These are phyloP conservation scores for Verticillium nonalfalfae DNA, from an alignment of 2,329 filamentous ascomycete genomes.

Conservation along the genomic window DNA sequence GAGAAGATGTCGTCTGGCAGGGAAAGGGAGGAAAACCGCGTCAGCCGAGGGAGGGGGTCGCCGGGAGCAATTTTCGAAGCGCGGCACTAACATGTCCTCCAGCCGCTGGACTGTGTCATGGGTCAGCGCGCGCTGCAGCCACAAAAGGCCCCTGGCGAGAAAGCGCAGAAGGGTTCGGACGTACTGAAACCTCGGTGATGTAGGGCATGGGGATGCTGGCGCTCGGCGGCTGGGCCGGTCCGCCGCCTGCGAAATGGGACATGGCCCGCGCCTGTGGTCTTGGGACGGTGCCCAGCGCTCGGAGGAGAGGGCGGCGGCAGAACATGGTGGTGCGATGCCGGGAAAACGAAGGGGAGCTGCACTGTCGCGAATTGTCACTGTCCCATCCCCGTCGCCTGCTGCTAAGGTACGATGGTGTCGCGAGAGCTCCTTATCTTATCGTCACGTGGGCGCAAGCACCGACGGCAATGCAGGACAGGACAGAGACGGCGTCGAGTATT, in stretches of 20 bases:
- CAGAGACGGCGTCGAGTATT: too few relatives aligned
- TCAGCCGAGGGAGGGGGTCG: constrained; percentile 5
- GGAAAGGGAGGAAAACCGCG: neutral
- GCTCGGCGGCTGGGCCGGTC: constrained; percentile 14
- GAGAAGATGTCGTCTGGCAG: constrained; percentile 72
- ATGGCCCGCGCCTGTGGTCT: constrained; percentile 31
- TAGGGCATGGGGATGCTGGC: constrained; percentile 51
- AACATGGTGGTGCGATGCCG: constrained; percentile 22
- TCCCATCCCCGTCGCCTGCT: neutral
- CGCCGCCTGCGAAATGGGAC: constrained; percentile 30
- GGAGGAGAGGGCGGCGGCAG: constrained; percentile 23
- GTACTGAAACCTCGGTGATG: constrained; percentile 49
- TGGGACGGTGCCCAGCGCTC: constrained; percentile 26
- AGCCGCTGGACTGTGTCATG: constrained; percentile 59
- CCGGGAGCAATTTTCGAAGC: constrained; percentile 3
- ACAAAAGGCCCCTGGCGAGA: too few relatives aligned
- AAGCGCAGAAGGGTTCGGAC: constrained; percentile 6
- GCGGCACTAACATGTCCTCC: constrained; percentile 63
- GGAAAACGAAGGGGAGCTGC: too few relatives aligned
- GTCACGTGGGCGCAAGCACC: neutral
- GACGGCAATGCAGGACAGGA: too few relatives aligned
- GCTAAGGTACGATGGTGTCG: neutral
- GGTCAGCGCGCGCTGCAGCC: constrained; percentile 11
- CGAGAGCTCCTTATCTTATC: neutral
- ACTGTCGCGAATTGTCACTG: neutral